Base-by-base conservation (phyloP, 1,284 basidiomycete genomes). In the Pterulicium gracile region DNA sequence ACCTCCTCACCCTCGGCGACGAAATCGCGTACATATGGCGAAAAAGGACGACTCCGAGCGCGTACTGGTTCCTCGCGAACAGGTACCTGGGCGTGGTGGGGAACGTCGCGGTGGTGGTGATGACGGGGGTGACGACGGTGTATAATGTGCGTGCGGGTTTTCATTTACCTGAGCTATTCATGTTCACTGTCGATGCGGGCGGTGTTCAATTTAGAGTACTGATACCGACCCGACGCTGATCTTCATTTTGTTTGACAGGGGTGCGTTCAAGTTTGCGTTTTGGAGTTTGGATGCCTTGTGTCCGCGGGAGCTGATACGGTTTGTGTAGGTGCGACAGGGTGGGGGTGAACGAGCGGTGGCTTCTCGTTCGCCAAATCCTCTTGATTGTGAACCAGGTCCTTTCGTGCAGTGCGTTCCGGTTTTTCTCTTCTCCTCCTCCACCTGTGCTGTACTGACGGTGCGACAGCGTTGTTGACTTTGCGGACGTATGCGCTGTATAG, bases 21-120 rank as follows among this genome's bases (percentile, higher is more conserved):
- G 72, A 73, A 54, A 49, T 70, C 19, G 54, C 60, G 4, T 62
- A 61, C 44, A 51, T 73, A 3, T 73, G 71, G 71, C 55, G 52
- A 44, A 58, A 61, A 24, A 60, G 58, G 3, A 64, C 64, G 44
- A 59, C 58, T 1, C 49, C 51, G 12, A 64, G 69, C 45, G 58
- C 67, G 1, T 60, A 62, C 42, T 62, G 63, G 52, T 73, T 72
- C 53, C 62, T 71, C 41, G 23, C 67, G 17, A 69, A 69, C 47
- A 67, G 72, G 3, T 72, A 73, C 48, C 49, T 65, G 19, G 58
- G 65, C 2, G 62, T 69, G 46, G 55, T 67, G 34, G 62, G 61
- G 24, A 65, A 66, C 47, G 54, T 68, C 7, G 55, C 47, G 2
- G 60, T 65, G 22, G 53, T 58, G 2, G 45, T 61, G n/a, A 47